A percentile compares a stretch with the other conserved stretches of the same genome.
Conservation (phyloP, 306 rosid species). For the Cicer pinnatifidum region DNA sequence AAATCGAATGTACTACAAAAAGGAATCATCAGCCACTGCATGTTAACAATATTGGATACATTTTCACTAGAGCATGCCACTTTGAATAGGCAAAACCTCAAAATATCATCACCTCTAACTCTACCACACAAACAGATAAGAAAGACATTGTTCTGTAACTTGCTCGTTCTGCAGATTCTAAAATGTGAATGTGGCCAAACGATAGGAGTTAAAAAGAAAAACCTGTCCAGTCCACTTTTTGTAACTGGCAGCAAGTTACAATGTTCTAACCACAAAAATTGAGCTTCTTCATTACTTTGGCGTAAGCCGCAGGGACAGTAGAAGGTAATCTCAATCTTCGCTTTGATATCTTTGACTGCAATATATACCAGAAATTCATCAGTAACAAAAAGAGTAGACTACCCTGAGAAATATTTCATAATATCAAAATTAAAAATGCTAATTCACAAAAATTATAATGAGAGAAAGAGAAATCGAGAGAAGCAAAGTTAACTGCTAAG, state of each 20-base stretch:
- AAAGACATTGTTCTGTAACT: slow-evolving; percentile 31
- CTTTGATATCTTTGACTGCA: slow-evolving; percentile 92
- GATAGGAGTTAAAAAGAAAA: slow-evolving; percentile 30
- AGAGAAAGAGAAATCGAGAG: neutral
- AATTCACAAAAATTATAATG: slow-evolving; percentile 7
- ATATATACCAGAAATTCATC: slow-evolving; percentile 40
- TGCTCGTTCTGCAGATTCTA: slow-evolving; percentile 49
- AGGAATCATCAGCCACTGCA: slow-evolving; percentile 34
- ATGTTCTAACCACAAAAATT: slow-evolving; percentile 61
- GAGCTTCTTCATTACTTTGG: slow-evolving; percentile 95
- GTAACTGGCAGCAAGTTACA: slow-evolving; percentile 40
- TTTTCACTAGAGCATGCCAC: slow-evolving; percentile 40
- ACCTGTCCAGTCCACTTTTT: slow-evolving; percentile 37
- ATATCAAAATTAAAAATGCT: slow-evolving; percentile 17
- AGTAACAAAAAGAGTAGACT: slow-evolving; percentile 35
- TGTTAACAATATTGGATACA: slow-evolving; percentile 36
- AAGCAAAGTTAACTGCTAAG: slow-evolving; percentile 12
- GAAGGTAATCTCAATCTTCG: slow-evolving; percentile 80
- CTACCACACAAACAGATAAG: slow-evolving; percentile 31
- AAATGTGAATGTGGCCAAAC: slow-evolving; percentile 41
- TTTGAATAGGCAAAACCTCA: slow-evolving; percentile 33
- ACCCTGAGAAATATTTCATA: slow-evolving; percentile 29
- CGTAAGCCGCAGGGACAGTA: slow-evolving; percentile 73
- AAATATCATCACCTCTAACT: slow-evolving; percentile 39
- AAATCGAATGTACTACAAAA: slow-evolving; percentile 33